A percentile compares a stretch with the other conserved stretches of the same genome.
These are phyloP conservation scores for Crithidia sp. DNA, from an alignment of 208 protist species.

Conservation along the genomic window DNA sequence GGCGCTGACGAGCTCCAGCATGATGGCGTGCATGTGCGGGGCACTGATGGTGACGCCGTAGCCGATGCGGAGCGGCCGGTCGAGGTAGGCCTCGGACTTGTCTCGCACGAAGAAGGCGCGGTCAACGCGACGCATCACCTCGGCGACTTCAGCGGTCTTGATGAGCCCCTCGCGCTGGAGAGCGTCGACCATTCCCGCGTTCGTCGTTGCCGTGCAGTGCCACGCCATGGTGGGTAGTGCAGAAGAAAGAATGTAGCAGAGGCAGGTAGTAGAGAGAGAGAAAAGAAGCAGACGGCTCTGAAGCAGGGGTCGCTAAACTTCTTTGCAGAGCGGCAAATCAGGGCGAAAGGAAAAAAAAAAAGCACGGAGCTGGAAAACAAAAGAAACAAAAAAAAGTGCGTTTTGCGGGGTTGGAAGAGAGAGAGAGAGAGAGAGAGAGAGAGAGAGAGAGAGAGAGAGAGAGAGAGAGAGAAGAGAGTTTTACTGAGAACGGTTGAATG, in stretches of 20 bases:
- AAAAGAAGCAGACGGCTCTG: constrained; percentile 2
- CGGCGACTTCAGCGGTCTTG: constrained; percentile 51
- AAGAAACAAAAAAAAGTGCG: neutral
- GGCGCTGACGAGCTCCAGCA: constrained; percentile 72
- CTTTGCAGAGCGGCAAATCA: neutral
- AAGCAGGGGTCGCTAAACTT: too few relatives aligned
- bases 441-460: neutral
- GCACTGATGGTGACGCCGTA: constrained; percentile 88
- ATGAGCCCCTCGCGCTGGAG: constrained; percentile 59
- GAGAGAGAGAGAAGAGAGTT: neutral
- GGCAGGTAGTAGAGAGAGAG: neutral
- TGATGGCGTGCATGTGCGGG: constrained; percentile 93
- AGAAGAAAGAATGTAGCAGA: constrained; percentile 8
- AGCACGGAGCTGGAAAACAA: neutral
- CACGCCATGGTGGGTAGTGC: constrained; percentile 67
- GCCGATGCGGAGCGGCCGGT: constrained; percentile 82
- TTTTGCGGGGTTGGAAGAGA: neutral
- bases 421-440: neutral
- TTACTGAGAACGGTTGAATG: too few relatives aligned
- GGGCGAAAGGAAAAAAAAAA: constrained; percentile 15
- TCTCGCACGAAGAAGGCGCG: constrained; percentile 73
- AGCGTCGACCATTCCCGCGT: constrained; percentile 63
- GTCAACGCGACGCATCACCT: constrained; percentile 76
- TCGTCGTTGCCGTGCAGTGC: constrained; percentile 73
- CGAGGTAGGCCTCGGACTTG: constrained; percentile 56